Evolutionary conservation across 805 yeast genomes (phyloP).

Genomic region (Kluyveromyces starmeri): DNA sequence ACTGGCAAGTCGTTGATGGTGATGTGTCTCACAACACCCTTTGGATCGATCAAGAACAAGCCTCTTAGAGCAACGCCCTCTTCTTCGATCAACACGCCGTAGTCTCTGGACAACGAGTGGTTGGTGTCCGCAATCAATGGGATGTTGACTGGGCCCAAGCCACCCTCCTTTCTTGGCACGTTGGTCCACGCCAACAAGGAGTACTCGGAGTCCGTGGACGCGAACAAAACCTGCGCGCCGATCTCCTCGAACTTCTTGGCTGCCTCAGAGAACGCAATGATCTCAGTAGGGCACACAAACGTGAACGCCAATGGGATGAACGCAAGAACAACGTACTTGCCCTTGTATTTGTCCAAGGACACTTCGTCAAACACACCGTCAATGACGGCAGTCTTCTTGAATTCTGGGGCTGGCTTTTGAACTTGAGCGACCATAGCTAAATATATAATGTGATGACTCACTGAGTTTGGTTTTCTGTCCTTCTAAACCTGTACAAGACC

Average conservation of each 20-base stretch:
- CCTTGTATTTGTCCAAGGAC: conserved; percentile 89
- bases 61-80: conserved; percentile 98
- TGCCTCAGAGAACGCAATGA: conserved; percentile 97
- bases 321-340: conserved; percentile 95
- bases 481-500: too few relatives aligned
- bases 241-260: conserved; percentile 79
- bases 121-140: conserved; percentile 96
- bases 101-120: conserved; percentile 89
- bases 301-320: conserved; percentile 99
- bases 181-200: conserved; percentile 97
- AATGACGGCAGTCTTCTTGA: conserved; percentile 95
- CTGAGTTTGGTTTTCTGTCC: too few relatives aligned
- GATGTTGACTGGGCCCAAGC: conserved; percentile 89
- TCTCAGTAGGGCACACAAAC: conserved; percentile 98
- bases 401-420: conserved; percentile 93
- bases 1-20: conserved; percentile 99
- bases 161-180: conserved; percentile 94
- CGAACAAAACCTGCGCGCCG: conserved; percentile 83
- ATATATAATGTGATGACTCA: too few relatives aligned
- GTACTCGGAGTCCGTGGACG: conserved; percentile 98
- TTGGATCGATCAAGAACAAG: conserved; percentile 94
- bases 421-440: conserved; percentile 80
- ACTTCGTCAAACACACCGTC: conserved; percentile 95
- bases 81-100: conserved; percentile 95
- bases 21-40: conserved; percentile 89